Base-by-base conservation (phyloP, 345 rosid genomes). In the Corchorus capsularis region DNA sequence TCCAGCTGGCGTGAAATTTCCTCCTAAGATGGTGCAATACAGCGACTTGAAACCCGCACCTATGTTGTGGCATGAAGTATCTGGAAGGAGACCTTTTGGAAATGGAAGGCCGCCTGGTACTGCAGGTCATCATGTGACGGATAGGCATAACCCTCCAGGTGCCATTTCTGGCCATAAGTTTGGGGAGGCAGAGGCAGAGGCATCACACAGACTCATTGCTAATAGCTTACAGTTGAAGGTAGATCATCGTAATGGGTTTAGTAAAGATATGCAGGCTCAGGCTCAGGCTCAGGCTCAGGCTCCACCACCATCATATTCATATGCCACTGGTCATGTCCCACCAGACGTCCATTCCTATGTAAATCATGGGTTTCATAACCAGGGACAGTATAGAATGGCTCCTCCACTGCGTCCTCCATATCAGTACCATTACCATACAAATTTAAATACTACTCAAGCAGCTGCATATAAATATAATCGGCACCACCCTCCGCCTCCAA, bases 31-130 rank as follows among this genome's bases (percentile, higher is more conserved):
- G 37, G 89, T 96, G 71, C 75, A 83, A 45, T 55, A 55, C 8
- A 86, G 83, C 72, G 96, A 93, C 86, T 43, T 92, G 80, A 88
- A 91, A 82, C 84, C 87, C 75, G 87, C 55, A 47, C 86, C 90
- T 78, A 79, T 68, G 72, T 76, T 96, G 75, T 96, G 99, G 99
- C 99, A 93, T 80, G 97, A 92, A 81, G 95, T 91, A 73, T 76
- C 82, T 78, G 71, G 87, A 75, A 83, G 87, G 83, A 85, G 83
- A 83, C 89, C 89, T 63, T 81, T 86, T 86, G 86, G 81, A 71
- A 81, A 78, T 78, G 77, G 85, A 50, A 83, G 91, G 85, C 79
- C 17, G 14, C 50, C 2, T 55, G 63, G 22, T 35, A 12, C 32
- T 14, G n/a, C n/a, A n/a, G 8, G 12, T 14, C 20, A 3, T 54